phyloP scores from a whole-genome alignment of 176 grass and related monocot genomes.

The Musa beccarii region DNA sequence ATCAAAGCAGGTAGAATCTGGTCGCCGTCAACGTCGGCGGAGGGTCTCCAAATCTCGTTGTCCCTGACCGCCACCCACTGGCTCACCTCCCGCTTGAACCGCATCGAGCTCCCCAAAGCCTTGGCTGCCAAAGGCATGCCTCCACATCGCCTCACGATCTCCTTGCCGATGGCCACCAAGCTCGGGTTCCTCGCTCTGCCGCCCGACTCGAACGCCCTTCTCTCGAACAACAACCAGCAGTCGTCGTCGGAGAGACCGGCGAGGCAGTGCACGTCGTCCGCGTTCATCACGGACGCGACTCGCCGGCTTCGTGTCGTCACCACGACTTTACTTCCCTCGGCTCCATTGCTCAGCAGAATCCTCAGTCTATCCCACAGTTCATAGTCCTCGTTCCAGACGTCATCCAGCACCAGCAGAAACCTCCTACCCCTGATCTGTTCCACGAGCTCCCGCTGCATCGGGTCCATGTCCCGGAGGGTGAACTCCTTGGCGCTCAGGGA shows the following conservation, averaged over 20 bases:
- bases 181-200: neutral
- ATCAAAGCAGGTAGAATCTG: constrained; percentile 5
- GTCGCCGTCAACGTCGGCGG: neutral
- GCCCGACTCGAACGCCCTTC: neutral
- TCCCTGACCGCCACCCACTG: constrained; percentile 4
- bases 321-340: constrained; percentile 9
- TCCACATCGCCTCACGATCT: constrained; percentile 16
- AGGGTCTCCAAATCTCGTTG: constrained; percentile 9
- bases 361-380: constrained; percentile 24
- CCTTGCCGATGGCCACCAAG: constrained; percentile 15
- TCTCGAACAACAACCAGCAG: constrained; percentile 1
- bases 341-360: neutral
- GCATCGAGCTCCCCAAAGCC: constrained; percentile 19
- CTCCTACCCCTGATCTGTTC: neutral
- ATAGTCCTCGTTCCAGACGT: constrained; percentile 21
- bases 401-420: constrained; percentile 28
- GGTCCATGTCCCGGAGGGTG: neutral
- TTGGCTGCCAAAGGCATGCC: constrained; percentile 24
- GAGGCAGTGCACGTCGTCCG: neutral
- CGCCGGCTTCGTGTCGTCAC: constrained; percentile 20
- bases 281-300: constrained; percentile 16
- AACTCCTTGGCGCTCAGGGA: neutral
- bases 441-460: neutral
- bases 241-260: neutral
- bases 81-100: neutral